A percentile compares a stretch with the other conserved stretches of the same genome.
phyloP scores from a whole-genome alignment of 306 rosid genomes.

The Vigna nakashimae region DNA sequence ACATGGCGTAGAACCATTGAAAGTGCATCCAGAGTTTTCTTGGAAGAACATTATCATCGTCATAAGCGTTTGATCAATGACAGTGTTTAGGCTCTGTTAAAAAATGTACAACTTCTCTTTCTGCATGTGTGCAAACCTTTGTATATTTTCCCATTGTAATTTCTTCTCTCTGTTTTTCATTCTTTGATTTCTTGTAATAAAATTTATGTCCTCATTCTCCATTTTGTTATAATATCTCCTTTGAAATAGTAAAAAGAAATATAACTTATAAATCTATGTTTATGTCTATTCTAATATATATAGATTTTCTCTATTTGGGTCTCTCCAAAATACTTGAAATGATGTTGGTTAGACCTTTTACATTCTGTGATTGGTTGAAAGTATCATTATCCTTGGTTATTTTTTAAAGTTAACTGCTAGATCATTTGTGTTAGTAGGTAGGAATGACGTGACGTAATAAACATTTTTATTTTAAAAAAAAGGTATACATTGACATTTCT shows the following conservation, averaged over 20 bases:
- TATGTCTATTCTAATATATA: not conserved
- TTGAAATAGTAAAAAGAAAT: not conserved
- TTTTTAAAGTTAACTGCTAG: too few relatives aligned
- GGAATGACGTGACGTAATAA: too few relatives aligned
- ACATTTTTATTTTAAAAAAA: too few relatives aligned
- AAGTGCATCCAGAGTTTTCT: constrained; percentile 83
- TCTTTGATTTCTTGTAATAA: constrained; percentile 39
- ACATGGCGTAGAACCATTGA: constrained; percentile 85
- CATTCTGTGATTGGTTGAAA: too few relatives aligned
- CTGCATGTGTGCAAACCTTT: not conserved
- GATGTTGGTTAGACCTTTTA: too few relatives aligned
- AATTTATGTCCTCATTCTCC: not conserved
- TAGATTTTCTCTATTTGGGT: too few relatives aligned
- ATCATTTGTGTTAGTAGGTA: too few relatives aligned
- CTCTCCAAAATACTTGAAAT: too few relatives aligned
- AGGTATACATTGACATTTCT: too few relatives aligned
- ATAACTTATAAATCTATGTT: not conserved
- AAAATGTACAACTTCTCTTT: not conserved
- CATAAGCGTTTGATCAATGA: constrained; percentile 86
- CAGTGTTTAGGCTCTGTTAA: constrained; percentile 53
- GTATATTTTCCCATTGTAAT: constrained; percentile 35
- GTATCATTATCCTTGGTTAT: too few relatives aligned
- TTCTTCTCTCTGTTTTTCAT: not conserved
- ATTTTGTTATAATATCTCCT: not conserved
- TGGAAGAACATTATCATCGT: constrained; percentile 83